Evolutionary conservation across 306 rosid genomes (phyloP).

Genomic region (Mimosa pudica): DNA sequence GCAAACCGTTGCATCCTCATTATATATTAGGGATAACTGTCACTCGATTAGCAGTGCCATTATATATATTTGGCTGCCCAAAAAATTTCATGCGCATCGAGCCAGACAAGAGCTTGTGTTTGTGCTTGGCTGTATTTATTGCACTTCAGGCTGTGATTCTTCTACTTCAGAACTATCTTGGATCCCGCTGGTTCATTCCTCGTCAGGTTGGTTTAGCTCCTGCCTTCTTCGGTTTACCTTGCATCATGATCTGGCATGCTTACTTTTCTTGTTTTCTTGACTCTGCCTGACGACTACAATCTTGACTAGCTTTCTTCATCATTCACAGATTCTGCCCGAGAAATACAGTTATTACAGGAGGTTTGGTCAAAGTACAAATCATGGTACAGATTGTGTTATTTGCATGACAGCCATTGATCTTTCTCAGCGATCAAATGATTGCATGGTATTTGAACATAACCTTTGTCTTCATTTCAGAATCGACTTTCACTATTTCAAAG

Average conservation of each 20-base stretch:
- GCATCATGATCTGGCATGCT: slow-evolving; percentile 5
- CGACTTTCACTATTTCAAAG: background rate
- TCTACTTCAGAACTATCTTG: slow-evolving; percentile 90
- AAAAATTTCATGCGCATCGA: slow-evolving; percentile 90
- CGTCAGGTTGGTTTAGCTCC: slow-evolving; percentile 66
- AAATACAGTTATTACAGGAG: slow-evolving; percentile 85
- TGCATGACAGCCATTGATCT: slow-evolving; percentile 89
- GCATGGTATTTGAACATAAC: slow-evolving; percentile 69
- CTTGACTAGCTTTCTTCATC: slow-evolving; percentile 26
- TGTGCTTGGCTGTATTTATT: slow-evolving; percentile 59
- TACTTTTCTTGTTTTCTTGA: slow-evolving; percentile 25
- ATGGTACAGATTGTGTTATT: slow-evolving; percentile 82
- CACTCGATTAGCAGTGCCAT: slow-evolving; percentile 85
- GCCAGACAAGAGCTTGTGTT: slow-evolving; percentile 78
- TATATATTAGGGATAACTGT: slow-evolving; percentile 79
- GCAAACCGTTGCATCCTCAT: slow-evolving; percentile 92
- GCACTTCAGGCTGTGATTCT: slow-evolving; percentile 77
- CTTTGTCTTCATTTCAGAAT: background rate
- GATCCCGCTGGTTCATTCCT: slow-evolving; percentile 98
- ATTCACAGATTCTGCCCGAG: slow-evolving; percentile 85
- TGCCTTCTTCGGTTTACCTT: background rate
- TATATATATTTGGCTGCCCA: slow-evolving; percentile 90
- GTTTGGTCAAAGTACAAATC: slow-evolving; percentile 58
- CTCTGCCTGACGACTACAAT: slow-evolving; percentile 9
- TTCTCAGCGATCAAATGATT: slow-evolving; percentile 60